Evolutionary conservation across 257 asterid species (phyloP).

Genomic region (Scutellaria barbata): DNA sequence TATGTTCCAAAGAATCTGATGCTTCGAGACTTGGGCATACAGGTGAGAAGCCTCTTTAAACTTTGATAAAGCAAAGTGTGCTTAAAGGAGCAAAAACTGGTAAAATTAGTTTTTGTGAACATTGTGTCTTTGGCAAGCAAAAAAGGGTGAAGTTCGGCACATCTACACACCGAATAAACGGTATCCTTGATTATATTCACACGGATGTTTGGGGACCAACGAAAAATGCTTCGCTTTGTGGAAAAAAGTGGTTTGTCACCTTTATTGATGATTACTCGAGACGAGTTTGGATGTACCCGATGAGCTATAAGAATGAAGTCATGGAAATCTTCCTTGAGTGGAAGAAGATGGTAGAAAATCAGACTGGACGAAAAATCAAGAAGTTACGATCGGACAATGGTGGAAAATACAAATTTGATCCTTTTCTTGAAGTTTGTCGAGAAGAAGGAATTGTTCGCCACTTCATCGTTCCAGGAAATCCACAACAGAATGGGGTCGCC

Average conservation of each 20-base stretch:
- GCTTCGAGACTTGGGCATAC: not conserved
- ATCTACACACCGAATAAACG: not conserved
- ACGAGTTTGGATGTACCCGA: constrained; percentile 3
- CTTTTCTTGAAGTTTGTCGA: no score
- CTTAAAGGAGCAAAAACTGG: constrained; percentile 3
- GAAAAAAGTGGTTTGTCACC: no score
- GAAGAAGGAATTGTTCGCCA: no score
- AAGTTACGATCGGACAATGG: no score
- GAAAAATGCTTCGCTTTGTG: no score
- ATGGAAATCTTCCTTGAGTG: constrained; percentile 14
- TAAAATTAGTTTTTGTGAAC: not conserved
- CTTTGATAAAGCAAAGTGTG: not conserved
- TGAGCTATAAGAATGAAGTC: constrained; percentile 18
- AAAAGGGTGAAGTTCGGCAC: constrained; percentile 4
- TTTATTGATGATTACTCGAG: not conserved
- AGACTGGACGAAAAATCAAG: no score
- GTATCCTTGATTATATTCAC: no score
- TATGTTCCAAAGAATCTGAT: not conserved
- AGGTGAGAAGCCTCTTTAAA: constrained; percentile 13
- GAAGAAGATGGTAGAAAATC: not conserved
- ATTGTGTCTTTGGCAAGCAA: constrained; percentile 14
- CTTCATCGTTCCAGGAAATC: no score
- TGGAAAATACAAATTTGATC: no score
- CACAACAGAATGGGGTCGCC: not conserved
- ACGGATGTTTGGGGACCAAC: no score